These are phyloP conservation scores for Pythium volutum DNA, from an alignment of 352 stramenopile genomes.

Conservation along the genomic window DNA sequence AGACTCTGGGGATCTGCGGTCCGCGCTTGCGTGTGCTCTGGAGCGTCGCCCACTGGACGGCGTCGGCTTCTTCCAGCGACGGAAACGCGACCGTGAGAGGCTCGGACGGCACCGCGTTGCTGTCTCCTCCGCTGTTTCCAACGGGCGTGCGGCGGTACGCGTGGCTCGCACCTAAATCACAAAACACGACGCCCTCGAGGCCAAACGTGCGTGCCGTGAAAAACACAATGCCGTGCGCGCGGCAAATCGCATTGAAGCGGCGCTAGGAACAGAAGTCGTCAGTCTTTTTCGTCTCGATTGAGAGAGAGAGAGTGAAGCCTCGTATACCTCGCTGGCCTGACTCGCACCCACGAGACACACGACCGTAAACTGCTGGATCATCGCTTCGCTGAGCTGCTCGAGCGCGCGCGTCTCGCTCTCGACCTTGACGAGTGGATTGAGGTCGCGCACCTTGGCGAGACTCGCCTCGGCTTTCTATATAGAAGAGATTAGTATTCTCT, in stretches of 20 bases:
- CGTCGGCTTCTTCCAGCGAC: conserved; percentile 44
- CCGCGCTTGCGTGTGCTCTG: conserved; percentile 68
- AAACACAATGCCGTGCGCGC: conserved; percentile 54
- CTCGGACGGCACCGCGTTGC: conserved; percentile 26
- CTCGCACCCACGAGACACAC: conserved; percentile 65
- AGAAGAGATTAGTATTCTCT: conserved; percentile 9
- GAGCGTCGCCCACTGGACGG: conserved; percentile 57
- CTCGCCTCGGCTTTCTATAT: conserved; percentile 70
- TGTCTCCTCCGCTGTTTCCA: conserved; percentile 11
- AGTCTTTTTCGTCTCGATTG: background rate
- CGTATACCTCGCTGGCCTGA: conserved; percentile 45
- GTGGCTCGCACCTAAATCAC: conserved; percentile 61
- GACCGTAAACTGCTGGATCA: conserved; percentile 87
- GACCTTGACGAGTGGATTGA: conserved; percentile 93
- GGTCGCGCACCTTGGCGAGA: conserved; percentile 85
- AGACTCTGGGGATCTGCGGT: conserved; percentile 69
- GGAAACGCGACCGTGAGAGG: conserved; percentile 50
- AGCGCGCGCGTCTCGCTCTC: conserved; percentile 66
- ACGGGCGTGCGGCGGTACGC: conserved; percentile 50
- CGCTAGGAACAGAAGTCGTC: conserved; percentile 25
- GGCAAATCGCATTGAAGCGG: conserved; percentile 59
- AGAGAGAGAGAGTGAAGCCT: too few species aligned
- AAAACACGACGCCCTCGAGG: conserved; percentile 76
- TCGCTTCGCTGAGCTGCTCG: conserved; percentile 51
- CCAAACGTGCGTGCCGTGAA: conserved; percentile 76